Conservation (phyloP, 257 asterid genomes). For the Solanum pennellii region DNA sequence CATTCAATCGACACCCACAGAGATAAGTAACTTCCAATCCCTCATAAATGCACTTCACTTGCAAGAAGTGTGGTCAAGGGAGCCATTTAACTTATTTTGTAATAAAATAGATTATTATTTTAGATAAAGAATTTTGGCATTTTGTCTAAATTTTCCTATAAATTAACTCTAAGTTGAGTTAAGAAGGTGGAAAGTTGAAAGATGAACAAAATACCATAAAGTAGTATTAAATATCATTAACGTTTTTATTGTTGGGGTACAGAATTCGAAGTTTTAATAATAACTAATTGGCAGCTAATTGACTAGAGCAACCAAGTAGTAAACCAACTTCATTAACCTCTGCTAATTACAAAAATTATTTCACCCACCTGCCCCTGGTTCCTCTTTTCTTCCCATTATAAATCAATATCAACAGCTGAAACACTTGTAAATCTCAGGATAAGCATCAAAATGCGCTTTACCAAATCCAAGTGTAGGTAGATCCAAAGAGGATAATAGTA, state of each 20-base stretch:
- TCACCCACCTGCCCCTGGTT: background rate
- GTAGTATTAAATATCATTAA: background rate
- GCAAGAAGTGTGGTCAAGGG: background rate
- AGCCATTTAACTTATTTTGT: background rate
- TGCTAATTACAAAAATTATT: background rate
- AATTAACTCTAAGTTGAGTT: background rate
- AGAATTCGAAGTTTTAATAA: background rate
- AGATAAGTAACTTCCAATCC: background rate
- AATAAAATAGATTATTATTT: background rate
- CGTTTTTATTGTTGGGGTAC: background rate
- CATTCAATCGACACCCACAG: background rate
- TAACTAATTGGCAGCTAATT: background rate
- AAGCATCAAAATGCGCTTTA: background rate
- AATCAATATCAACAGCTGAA: background rate
- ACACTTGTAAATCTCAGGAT: background rate
- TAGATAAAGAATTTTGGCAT: background rate
- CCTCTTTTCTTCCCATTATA: background rate
- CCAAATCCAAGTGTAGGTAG: background rate
- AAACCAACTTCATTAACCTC: background rate
- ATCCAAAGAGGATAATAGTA: background rate
- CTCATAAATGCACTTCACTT: background rate
- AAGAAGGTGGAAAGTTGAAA: background rate
- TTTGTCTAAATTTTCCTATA: background rate
- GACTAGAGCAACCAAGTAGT: background rate
- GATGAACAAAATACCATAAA: background rate